Evolutionary conservation across 768 basidiomycete genomes (phyloP).

Genomic region (Tremella mesenterica): DNA sequence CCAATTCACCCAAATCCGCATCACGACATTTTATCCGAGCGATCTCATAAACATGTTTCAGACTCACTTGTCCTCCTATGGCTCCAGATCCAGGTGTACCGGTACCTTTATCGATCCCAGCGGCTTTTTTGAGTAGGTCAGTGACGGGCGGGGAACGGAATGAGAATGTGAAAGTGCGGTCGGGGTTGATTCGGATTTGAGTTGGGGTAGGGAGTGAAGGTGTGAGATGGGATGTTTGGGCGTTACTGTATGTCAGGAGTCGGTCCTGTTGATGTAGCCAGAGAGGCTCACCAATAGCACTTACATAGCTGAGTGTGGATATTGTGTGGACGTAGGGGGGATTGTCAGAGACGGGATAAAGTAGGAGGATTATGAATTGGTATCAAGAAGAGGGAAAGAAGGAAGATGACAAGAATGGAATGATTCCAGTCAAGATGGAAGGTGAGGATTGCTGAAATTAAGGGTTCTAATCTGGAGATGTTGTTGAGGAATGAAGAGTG

Average conservation of each 20-base stretch:
- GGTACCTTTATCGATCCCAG: constrained; percentile 82
- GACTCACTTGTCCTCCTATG: constrained; percentile 51
- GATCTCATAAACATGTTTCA: constrained; percentile 98
- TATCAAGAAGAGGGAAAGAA: background rate
- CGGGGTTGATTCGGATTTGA: constrained; percentile 84
- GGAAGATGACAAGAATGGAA: background rate
- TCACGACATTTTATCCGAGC: constrained; percentile 92
- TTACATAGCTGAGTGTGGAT: no score
- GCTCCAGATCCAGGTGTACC: constrained; percentile 48
- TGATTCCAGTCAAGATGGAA: background rate
- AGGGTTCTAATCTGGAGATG: no score
- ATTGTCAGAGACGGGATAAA: background rate
- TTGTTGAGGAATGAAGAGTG: no score
- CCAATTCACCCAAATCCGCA: constrained; percentile 75
- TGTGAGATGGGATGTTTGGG: constrained; percentile 79
- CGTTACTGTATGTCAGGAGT: constrained; percentile 52
- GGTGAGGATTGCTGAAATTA: background rate
- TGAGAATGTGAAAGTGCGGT: constrained; percentile 87
- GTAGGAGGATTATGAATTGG: background rate
- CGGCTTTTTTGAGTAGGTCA: constrained; percentile 82
- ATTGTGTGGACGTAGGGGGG: background rate
- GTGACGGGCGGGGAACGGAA: constrained; percentile 75
- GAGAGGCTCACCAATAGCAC: no score
- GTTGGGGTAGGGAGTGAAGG: constrained; percentile 83
- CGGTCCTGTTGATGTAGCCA: background rate